These are phyloP conservation scores for Suillus plorans DNA, from an alignment of 768 basidiomycete species.

Conservation along the genomic window DNA sequence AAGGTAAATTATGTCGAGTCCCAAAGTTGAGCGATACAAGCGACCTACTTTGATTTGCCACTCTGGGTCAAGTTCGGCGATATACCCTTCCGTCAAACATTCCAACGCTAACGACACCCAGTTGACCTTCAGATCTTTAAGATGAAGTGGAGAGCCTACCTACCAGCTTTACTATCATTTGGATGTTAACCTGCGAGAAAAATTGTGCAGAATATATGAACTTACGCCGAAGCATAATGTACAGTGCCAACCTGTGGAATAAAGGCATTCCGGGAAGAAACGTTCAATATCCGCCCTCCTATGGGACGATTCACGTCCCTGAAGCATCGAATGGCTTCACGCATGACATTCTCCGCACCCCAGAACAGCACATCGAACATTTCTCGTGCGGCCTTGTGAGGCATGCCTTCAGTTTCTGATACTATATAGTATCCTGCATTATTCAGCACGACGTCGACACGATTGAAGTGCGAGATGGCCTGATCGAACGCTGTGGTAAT, in stretches of 20 bases:
- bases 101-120: conserved; percentile 28
- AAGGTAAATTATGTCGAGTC: not conserved
- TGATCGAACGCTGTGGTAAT: conserved; percentile 36
- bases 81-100: conserved; percentile 29
- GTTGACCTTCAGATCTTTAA: not conserved
- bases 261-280: conserved; percentile 30
- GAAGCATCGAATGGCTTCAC: conserved; percentile 34
- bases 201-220: conserved; percentile 3
- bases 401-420: conserved; percentile 73
- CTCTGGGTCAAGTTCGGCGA: conserved; percentile 31
- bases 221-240: conserved; percentile 29
- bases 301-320: conserved; percentile 35
- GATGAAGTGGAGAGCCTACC: not conserved
- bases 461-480: conserved; percentile 34
- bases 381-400: conserved; percentile 79
- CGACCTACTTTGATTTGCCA: conserved; percentile 37
- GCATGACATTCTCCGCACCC: conserved; percentile 32
- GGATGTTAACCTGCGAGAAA: conserved; percentile 9
- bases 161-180: conserved; percentile 20
- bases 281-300: conserved; percentile 35
- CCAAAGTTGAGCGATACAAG: not conserved
- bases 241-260: conserved; percentile 16
- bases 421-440: conserved; percentile 39
- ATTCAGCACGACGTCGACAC: conserved; percentile 46
- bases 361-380: conserved; percentile 39